These are phyloP conservation scores for Populus alba DNA, from an alignment of 345 rosid species.

Conservation along the genomic window DNA sequence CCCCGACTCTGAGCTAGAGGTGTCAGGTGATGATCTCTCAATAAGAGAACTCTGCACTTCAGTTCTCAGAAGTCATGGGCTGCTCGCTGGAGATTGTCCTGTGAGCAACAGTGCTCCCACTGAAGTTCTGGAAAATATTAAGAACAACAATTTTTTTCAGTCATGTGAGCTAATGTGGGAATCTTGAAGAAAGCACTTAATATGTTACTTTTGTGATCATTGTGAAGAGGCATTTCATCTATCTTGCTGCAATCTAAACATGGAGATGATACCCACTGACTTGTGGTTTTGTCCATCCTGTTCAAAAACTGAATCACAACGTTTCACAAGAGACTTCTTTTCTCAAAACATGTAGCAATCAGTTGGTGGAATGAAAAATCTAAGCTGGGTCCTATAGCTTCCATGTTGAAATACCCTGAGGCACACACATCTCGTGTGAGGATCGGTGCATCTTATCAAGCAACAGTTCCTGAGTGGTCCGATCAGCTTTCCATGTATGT, in stretches of 20 bases:
- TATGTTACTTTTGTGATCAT: conserved; percentile 38
- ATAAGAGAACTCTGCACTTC: conserved; percentile 16
- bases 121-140: neutral
- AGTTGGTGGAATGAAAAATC: conserved; percentile 11
- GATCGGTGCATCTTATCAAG: conserved; percentile 32
- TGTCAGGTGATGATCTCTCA: conserved; percentile 7
- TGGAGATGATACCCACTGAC: conserved; percentile 15
- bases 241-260: conserved; percentile 26
- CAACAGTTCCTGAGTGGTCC: conserved; percentile 37
- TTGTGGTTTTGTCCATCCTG: conserved; percentile 34
- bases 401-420: conserved; percentile 34
- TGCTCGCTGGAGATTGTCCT: neutral
- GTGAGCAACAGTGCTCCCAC: neutral
- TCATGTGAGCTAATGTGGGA: conserved; percentile 29
- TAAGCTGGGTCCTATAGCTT: conserved; percentile 11
- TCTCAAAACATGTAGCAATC: conserved; percentile 11
- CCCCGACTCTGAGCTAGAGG: conserved; percentile 6
- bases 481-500: conserved; percentile 27
- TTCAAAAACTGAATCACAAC: conserved; percentile 6
- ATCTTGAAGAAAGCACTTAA: conserved; percentile 11
- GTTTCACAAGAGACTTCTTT: conserved; percentile 16
- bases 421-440: conserved; percentile 29
- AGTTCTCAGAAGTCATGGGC: conserved; percentile 20
- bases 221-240: conserved; percentile 39
- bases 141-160: neutral